Percentiles rank a stretch among this genome's conserved stretches.
Conservation (phyloP, 495 filamentous ascomycete species). For the Astrothelium subdiscretum region DNA sequence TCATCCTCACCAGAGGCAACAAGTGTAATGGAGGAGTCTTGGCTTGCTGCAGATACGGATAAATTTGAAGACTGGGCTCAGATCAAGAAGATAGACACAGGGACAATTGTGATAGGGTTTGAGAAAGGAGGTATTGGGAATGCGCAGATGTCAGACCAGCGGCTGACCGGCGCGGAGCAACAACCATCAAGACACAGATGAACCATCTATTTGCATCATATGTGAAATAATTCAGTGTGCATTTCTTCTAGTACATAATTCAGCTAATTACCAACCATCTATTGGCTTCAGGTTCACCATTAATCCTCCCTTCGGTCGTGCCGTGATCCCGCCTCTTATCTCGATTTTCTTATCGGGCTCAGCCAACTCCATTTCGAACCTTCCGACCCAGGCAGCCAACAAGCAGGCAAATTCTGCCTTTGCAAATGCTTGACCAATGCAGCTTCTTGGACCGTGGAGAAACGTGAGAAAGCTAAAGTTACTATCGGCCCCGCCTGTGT, state of each 20-base stretch:
- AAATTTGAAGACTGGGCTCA: background rate
- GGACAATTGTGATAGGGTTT: background rate
- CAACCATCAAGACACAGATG: background rate
- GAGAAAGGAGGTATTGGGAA: background rate
- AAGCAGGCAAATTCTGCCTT: slow-evolving; percentile 74
- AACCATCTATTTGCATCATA: background rate
- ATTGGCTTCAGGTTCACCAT: slow-evolving; percentile 18
- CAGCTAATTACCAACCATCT: slow-evolving; percentile 15
- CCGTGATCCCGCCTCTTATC: slow-evolving; percentile 29
- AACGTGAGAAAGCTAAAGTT: slow-evolving; percentile 33
- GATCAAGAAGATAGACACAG: background rate
- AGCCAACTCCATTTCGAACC: slow-evolving; percentile 49
- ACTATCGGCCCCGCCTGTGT: slow-evolving; percentile 28
- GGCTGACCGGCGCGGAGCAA: background rate
- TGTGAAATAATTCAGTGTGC: no score
- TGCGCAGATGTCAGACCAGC: background rate
- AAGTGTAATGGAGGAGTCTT: background rate
- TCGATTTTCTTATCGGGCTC: slow-evolving; percentile 21
- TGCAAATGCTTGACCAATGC: slow-evolving; percentile 55
- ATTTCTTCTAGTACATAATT: background rate
- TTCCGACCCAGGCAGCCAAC: slow-evolving; percentile 62
- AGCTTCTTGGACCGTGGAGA: slow-evolving; percentile 37
- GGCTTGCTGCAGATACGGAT: background rate
- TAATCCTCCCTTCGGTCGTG: slow-evolving; percentile 28
- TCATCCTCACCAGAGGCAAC: background rate